These are phyloP conservation scores for Penicillium steckii DNA, from an alignment of 495 filamentous ascomycete species.

Conservation along the genomic window DNA sequence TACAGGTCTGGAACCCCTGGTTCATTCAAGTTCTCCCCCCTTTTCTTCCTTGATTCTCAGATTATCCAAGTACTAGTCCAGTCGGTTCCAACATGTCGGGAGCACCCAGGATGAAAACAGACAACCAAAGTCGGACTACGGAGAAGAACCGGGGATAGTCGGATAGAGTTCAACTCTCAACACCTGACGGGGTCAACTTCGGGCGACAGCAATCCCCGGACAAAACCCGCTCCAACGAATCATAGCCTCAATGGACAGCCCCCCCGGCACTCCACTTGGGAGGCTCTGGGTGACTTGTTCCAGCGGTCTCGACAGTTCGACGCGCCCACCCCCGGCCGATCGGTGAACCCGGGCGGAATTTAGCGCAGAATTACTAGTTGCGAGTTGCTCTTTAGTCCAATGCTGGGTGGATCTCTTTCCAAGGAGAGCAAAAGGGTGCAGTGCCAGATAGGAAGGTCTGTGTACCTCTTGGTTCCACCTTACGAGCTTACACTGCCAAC, in stretches of 20 bases:
- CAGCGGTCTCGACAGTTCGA: slow-evolving; percentile 2
- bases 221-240: not conserved
- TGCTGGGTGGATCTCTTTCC: not conserved
- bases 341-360: slow-evolving; percentile 3
- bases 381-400: too few relatives aligned
- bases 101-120: not conserved
- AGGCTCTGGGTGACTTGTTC: slow-evolving; percentile 13
- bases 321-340: slow-evolving; percentile 11
- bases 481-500: too few relatives aligned
- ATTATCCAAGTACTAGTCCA: not conserved
- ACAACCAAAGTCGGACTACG: not conserved
- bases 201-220: slow-evolving; percentile 1
- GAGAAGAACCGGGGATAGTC: not conserved
- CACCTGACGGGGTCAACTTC: not conserved
- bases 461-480: not conserved
- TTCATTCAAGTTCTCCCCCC: too few relatives aligned
- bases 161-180: not conserved
- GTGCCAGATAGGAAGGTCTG: not conserved
- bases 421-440: not conserved
- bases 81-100: not conserved
- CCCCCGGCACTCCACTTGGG: slow-evolving; percentile 8
- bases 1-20: too few relatives aligned
- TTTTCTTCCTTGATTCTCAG: not conserved
- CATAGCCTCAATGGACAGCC: not conserved
- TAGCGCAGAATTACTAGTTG: not conserved